phyloP scores from a whole-genome alignment of 805 yeast genomes.

The Monosporozyma servazzii region DNA sequence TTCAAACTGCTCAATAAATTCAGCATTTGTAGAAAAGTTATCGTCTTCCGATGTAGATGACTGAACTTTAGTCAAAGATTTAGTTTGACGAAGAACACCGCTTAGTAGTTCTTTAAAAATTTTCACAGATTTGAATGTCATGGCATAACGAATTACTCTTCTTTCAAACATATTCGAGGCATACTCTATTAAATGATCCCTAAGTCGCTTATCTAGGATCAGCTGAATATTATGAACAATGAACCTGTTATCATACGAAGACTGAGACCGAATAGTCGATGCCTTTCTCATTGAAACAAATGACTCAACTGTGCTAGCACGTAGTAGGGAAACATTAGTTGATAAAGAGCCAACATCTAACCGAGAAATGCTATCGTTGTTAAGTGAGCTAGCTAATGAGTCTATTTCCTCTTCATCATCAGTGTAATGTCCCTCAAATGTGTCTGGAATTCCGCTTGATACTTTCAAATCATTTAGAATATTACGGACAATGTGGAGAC shows the following conservation, averaged over 20 bases:
- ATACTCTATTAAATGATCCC: constrained; percentile 43
- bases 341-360: constrained; percentile 5
- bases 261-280: constrained; percentile 19
- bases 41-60: constrained; percentile 15
- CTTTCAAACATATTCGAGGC: constrained; percentile 36
- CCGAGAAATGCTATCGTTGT: constrained; percentile 8
- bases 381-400: neutral
- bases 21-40: constrained; percentile 19
- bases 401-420: constrained; percentile 4
- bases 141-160: constrained; percentile 35
- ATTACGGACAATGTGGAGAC: constrained; percentile 25
- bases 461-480: constrained; percentile 26
- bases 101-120: constrained; percentile 36
- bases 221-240: constrained; percentile 47
- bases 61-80: constrained; percentile 5
- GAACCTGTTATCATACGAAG: constrained; percentile 47
- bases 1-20: constrained; percentile 38
- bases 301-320: constrained; percentile 23
- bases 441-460: constrained; percentile 17
- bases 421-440: constrained; percentile 4
- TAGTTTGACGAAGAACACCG: constrained; percentile 13
- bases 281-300: constrained; percentile 26
- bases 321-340: constrained; percentile 4
- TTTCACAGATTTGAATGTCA: constrained; percentile 42
- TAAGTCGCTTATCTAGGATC: constrained; percentile 43